Evolutionary conservation across 106 monocot genomes (phyloP).

Genomic region (Gastrodia elata): DNA sequence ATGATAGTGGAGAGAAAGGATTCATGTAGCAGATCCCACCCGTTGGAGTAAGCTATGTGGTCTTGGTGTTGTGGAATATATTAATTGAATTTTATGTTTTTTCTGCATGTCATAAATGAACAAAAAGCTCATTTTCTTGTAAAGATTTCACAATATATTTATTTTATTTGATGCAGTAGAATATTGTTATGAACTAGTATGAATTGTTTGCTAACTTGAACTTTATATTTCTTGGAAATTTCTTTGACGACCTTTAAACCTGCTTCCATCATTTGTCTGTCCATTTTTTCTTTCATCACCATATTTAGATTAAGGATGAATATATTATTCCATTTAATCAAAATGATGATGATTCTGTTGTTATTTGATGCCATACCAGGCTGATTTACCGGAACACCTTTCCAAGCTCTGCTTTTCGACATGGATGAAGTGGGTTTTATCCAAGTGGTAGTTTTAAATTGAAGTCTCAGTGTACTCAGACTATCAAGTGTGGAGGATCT

Average conservation of each 20-base stretch:
- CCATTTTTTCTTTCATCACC: neutral
- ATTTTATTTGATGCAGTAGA: neutral
- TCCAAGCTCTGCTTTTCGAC: conserved; percentile 29
- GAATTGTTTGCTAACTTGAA: neutral
- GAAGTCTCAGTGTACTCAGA: neutral
- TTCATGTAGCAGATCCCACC: too few relatives aligned
- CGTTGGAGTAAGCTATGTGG: too few relatives aligned
- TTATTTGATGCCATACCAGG: conserved; percentile 21
- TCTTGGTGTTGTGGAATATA: too few relatives aligned
- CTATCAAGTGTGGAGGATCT: neutral
- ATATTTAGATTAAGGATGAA: neutral
- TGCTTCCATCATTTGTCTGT: neutral
- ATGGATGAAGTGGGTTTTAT: conserved; percentile 38
- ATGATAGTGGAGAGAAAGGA: too few relatives aligned
- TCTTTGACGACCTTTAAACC: neutral
- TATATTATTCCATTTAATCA: neutral
- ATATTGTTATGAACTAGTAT: neutral
- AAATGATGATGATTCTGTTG: neutral
- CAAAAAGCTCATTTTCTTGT: neutral
- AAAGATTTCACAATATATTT: neutral
- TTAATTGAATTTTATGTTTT: neutral
- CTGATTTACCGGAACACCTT: conserved; percentile 47
- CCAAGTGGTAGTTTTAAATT: conserved; percentile 8
- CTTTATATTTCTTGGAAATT: neutral
- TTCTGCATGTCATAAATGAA: neutral